A percentile compares a stretch with the other conserved stretches of the same genome.
phyloP scores from a whole-genome alignment of 768 basidiomycete genomes.

The Lentinus tigrinus region DNA sequence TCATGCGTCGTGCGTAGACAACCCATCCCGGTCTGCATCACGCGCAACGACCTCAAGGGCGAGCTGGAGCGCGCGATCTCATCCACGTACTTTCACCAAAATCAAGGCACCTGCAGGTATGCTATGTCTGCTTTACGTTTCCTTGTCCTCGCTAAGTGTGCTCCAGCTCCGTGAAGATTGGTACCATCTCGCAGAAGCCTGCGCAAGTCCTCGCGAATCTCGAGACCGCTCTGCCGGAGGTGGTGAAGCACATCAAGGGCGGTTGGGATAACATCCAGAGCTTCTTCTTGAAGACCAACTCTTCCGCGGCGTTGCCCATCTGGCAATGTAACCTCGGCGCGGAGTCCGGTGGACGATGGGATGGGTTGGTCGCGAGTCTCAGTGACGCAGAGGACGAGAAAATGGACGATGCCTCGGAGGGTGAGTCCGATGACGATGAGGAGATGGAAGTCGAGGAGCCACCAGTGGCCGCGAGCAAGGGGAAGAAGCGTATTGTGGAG shows the following conservation, averaged over 20 bases:
- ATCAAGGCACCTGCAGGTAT: constrained; percentile 89
- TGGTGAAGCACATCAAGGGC: constrained; percentile 68
- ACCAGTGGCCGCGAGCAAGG: constrained; percentile 22
- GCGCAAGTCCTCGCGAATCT: constrained; percentile 80
- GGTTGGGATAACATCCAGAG: constrained; percentile 92
- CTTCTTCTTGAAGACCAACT: constrained; percentile 86
- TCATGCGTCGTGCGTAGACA: constrained; percentile 52
- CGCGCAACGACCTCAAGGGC: constrained; percentile 84
- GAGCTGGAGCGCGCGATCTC: constrained; percentile 92
- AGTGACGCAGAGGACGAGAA: constrained; percentile 25
- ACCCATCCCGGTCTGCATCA: constrained; percentile 91
- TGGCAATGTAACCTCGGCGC: constrained; percentile 80
- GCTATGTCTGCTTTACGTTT: constrained; percentile 30
- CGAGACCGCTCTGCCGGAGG: constrained; percentile 69
- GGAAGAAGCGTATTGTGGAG: constrained; percentile 28
- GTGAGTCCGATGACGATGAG: constrained; percentile 20
- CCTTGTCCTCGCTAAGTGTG: neutral
- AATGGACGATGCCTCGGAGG: constrained; percentile 24
- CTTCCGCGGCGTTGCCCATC: constrained; percentile 82
- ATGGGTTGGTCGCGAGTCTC: constrained; percentile 36
- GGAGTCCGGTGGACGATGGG: constrained; percentile 59
- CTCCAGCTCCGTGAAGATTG: constrained; percentile 80
- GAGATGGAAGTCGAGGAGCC: constrained; percentile 21
- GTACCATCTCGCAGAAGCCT: constrained; percentile 67
- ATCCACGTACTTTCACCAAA: constrained; percentile 95